These are phyloP conservation scores for Cucumis hystrix DNA, from an alignment of 306 rosid genomes.

Conservation along the genomic window DNA sequence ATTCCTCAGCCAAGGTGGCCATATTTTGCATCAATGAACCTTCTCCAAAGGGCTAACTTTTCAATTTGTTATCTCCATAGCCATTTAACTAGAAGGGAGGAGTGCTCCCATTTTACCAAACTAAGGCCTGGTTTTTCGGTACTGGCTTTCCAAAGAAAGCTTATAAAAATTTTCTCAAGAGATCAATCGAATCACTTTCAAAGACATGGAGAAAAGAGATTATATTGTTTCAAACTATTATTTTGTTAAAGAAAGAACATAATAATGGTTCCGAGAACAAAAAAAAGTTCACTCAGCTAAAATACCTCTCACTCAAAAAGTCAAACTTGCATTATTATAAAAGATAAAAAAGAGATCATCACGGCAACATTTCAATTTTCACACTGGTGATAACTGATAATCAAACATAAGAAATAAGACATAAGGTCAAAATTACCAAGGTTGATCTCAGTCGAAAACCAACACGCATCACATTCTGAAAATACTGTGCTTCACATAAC, in stretches of 20 bases:
- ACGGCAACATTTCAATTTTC: neutral
- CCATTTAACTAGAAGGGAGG: neutral
- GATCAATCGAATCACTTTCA: neutral
- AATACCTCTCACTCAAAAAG: neutral
- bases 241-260: neutral
- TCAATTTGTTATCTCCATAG: neutral
- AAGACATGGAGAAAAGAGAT: neutral
- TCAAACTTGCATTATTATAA: neutral
- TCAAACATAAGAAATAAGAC: neutral
- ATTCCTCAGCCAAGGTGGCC: neutral
- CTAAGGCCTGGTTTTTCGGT: neutral
- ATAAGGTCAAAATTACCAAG: slow-evolving; percentile 37
- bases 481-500: slow-evolving; percentile 87
- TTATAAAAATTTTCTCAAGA: neutral
- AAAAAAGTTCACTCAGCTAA: neutral
- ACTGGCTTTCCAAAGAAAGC: neutral
- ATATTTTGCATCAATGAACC: neutral
- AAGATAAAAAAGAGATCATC: neutral
- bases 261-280: neutral
- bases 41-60: neutral
- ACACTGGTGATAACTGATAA: neutral
- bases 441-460: slow-evolving; percentile 76
- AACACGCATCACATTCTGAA: slow-evolving; percentile 95
- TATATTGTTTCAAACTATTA: neutral
- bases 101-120: neutral